Base-by-base conservation (phyloP, 257 asterid genomes). In the Gardenia jasminoides region DNA sequence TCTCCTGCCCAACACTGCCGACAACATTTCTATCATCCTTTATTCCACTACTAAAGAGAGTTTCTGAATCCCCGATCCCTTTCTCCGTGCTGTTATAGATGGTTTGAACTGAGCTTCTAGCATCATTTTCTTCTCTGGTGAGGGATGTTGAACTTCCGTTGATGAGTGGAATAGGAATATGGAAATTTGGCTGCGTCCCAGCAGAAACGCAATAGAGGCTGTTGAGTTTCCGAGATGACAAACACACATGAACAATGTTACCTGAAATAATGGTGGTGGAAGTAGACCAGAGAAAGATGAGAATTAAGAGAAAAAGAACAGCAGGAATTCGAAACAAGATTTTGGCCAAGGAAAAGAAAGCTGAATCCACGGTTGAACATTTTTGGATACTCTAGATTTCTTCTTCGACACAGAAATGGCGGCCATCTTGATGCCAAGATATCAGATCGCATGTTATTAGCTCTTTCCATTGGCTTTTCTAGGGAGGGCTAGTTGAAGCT, bases 121-220 rank as follows among this genome's bases (percentile, higher is more conserved):
- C 33, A 1, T 8, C 39, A 13, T 75, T 28, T 47, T 74, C 48
- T 1, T 48, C 61, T 71, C 20, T 66, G 26, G 17, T 58, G 15
- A 31, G 5, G 26, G 82, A 43, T 76, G 36, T 67, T n/a, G 86
- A 72, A 54, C 72, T 85, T 43, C 41, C 70, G 33, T 90, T 86
- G 33, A 75, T 62, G 10, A 56, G 72, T 9, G 86, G 65, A 84
- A 59, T 52, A 1, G 95, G 85, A 79, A 82, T 78, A 7, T 83
- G 81, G 44, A 85, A 67, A 80, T 75, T 68, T 4, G 96, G 90
- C 33, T 86, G 90, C 76, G 96, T 69, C 33, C 92, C 94, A 41
- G 94, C 94, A 9, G 92, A 87, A 64, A 90, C 84, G 84, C 97
- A 92, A 41, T 87, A 90, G 17, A 85, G 89, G 70, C 85, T 81